Evolutionary conservation across 139 green algal genomes (phyloP), one percentile per base, ranked within the genome.

Genomic region (Chlamydomonas sphaeroides): DNA sequence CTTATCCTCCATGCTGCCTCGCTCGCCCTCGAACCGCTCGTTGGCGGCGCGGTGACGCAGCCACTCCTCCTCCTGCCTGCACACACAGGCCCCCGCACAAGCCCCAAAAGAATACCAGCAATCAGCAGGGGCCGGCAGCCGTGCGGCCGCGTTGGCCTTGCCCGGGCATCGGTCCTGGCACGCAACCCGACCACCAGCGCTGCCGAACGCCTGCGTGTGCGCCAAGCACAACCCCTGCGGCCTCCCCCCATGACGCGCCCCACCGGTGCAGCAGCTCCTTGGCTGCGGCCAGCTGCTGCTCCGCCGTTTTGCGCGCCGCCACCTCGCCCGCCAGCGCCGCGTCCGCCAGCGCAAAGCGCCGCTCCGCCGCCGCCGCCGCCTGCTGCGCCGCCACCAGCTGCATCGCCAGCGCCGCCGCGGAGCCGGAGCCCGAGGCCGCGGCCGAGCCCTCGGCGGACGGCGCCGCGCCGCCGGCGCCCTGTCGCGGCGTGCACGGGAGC

Each of bases 21-120:
- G 17, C 42, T 81, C 74, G 1, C 15, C 39, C 74, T 70, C 74
- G 14, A 71, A n/a, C 61, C 42, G 59, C 74, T 81, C 61, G 42
- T 61, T 63, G n/a, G 33, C 18, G 41, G 61, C 5, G 20, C 74
- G 74, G 39, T 81, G 41, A 41, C 68, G 61, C n/a, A 81, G 42
- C 74, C 74, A 81, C 28, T 81, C 74, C 39, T 63, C n/a, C 61
- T 81, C 74, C 41, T 81, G 74, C 39, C 74, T 81, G 74, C 17
- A 35, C 45, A 14, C 45, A 51, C 45, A 51, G 45, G 45, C 45
- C 45, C 8, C 45, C 8, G 14, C 45, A 51, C 45, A 8, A 51
- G 45, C 10, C 45, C 45, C 8, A 14, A 51, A 8, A 56, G 10
- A 56, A 56, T 14, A n/a, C n/a, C n/a, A n/a, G 17, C 14, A 30